phyloP scores from a whole-genome alignment of 2,329 filamentous ascomycete genomes.

The Dryadomyces quercus-mongolicae region DNA sequence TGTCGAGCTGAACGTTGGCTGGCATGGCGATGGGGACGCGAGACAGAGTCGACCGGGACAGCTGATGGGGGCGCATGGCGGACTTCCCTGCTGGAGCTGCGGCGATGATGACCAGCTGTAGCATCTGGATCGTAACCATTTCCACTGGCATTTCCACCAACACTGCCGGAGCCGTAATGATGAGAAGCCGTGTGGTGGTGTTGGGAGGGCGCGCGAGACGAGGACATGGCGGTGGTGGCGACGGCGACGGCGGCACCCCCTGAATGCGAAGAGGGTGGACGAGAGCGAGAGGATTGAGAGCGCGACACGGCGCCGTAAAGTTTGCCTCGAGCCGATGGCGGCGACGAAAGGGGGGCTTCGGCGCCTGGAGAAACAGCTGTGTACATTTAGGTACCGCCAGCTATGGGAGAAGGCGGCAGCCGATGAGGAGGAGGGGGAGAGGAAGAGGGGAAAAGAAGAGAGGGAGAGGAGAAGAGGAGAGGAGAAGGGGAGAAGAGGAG shows the following conservation, averaged over 20 bases:
- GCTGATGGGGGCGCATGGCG: conserved; percentile 47
- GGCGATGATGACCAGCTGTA: conserved; percentile 20
- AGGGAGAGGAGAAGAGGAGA: not conserved
- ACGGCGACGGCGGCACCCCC: not conserved
- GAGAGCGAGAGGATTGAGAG: conserved; percentile 25
- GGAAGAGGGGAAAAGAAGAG: not conserved
- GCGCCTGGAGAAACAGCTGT: conserved; percentile 20
- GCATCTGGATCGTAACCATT: conserved; percentile 5
- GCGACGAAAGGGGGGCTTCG: conserved; percentile 19
- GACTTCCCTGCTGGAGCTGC: conserved; percentile 47
- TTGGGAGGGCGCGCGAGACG: conserved; percentile 13
- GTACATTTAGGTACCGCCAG: conserved; percentile 19
- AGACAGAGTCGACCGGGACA: conserved; percentile 30
- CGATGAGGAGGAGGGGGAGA: not conserved
- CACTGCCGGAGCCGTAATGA: conserved; percentile 6
- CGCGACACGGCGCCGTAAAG: conserved; percentile 17
- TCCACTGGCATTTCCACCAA: not conserved
- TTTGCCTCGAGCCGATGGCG: conserved; percentile 18
- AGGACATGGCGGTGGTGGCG: not conserved
- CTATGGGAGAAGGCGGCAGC: conserved; percentile 1
- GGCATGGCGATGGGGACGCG: conserved; percentile 33
- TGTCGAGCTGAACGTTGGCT: conserved; percentile 29
- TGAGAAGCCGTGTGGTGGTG: conserved; percentile 10
- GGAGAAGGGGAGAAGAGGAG: not conserved
- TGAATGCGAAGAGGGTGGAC: conserved; percentile 18